phyloP scores from a whole-genome alignment of 2,329 filamentous ascomycete genomes.

The Chaetoscypha palmicola region DNA sequence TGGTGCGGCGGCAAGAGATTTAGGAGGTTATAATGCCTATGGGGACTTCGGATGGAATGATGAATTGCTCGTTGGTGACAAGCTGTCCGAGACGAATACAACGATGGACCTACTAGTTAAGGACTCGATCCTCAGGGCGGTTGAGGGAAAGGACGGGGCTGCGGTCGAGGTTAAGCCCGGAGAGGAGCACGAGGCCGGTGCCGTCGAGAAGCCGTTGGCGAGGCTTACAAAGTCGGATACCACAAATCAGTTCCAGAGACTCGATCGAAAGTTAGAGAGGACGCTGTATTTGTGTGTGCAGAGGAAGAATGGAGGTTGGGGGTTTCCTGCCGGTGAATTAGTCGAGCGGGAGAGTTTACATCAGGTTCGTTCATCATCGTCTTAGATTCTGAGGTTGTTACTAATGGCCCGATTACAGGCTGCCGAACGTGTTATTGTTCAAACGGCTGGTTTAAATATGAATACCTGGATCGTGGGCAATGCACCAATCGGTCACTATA shows the following conservation, averaged over 20 bases:
- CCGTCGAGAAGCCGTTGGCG: constrained; percentile 60
- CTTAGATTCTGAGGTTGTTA: neutral
- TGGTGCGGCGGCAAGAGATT: constrained; percentile 71
- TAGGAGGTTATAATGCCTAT: constrained; percentile 76
- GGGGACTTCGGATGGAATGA: constrained; percentile 77
- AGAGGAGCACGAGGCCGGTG: constrained; percentile 39
- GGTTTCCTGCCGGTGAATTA: constrained; percentile 70
- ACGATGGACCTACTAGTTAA: constrained; percentile 56
- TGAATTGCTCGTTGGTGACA: constrained; percentile 71
- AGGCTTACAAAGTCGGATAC: constrained; percentile 73
- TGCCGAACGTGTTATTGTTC: constrained; percentile 68
- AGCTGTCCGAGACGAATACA: constrained; percentile 44
- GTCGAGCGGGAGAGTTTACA: constrained; percentile 69
- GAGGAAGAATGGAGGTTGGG: constrained; percentile 65
- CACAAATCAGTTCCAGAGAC: constrained; percentile 64
- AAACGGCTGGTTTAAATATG: constrained; percentile 86
- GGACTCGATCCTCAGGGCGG: constrained; percentile 21
- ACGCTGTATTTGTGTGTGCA: constrained; percentile 87
- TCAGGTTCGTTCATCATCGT: constrained; percentile 52
- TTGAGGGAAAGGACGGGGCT: constrained; percentile 47
- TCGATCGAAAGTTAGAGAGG: constrained; percentile 72
- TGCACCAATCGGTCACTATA: constrained; percentile 75
- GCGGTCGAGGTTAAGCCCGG: constrained; percentile 59
- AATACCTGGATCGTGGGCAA: constrained; percentile 97
- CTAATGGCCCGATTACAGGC: constrained; percentile 50